phyloP scores from a whole-genome alignment of 306 rosid genomes.

The Canavalia ensiformis region DNA sequence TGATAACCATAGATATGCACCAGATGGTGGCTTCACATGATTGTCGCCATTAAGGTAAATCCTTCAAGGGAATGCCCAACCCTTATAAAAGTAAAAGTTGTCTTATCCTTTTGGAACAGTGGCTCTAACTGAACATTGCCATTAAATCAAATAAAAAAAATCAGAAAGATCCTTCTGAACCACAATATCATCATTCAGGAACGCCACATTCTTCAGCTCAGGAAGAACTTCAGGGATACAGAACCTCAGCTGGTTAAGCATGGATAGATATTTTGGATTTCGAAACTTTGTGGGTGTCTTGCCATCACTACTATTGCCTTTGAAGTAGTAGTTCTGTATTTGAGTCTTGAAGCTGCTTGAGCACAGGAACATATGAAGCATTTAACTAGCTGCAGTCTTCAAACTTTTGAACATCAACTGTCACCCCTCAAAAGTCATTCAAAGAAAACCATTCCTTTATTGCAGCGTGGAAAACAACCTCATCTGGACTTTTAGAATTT shows the following conservation, averaged over 20 bases:
- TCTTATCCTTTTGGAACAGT: no score
- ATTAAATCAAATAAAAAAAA: constrained; percentile 68
- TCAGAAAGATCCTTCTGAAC: constrained; percentile 76
- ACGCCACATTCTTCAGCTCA: constrained; percentile 70
- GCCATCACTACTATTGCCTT: constrained; percentile 63
- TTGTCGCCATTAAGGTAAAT: no score
- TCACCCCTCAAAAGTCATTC: constrained; percentile 62
- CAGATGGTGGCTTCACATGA: no score
- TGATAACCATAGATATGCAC: no score
- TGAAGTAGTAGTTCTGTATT: constrained; percentile 81
- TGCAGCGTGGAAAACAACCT: constrained; percentile 73
- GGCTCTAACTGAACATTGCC: constrained; percentile 48
- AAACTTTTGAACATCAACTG: constrained; percentile 72
- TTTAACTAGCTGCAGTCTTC: constrained; percentile 78
- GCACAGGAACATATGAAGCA: constrained; percentile 83
- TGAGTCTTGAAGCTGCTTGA: constrained; percentile 85
- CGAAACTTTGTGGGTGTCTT: constrained; percentile 81
- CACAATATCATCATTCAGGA: constrained; percentile 79
- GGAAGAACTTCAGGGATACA: constrained; percentile 86
- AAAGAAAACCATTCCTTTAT: constrained; percentile 84
- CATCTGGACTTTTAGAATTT: constrained; percentile 66
- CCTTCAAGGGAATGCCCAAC: no score
- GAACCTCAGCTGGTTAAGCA: constrained; percentile 85
- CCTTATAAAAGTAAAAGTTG: no score
- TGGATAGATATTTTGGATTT: constrained; percentile 82